Percentiles rank a stretch among this genome's conserved stretches.
Conservation (phyloP, 2,329 filamentous ascomycete species). For the Colletotrichum lini region DNA sequence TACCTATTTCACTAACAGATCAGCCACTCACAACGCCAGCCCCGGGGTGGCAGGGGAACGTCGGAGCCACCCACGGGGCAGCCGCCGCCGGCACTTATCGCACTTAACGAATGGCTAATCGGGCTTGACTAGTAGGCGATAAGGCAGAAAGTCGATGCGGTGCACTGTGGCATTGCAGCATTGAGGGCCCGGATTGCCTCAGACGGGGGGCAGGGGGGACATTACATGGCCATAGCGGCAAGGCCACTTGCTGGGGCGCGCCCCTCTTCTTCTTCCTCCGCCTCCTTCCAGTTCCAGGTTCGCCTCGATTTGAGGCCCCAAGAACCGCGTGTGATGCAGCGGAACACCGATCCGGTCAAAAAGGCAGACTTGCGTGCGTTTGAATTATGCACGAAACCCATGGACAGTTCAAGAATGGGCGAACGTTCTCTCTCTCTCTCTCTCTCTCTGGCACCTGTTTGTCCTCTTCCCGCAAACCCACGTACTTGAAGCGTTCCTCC, state of each 20-base stretch:
- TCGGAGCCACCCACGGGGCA: constrained; percentile 16
- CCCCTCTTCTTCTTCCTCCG: not conserved
- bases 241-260: not conserved
- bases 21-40: constrained; percentile 31
- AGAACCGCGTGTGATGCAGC: constrained; percentile 1
- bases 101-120: constrained; percentile 1
- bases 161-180: constrained; percentile 36
- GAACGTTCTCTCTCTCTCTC: not conserved
- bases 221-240: constrained; percentile 9
- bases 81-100: constrained; percentile 32
- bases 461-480: not conserved
- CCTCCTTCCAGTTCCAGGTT: constrained; percentile 25
- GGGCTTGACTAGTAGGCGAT: constrained; percentile 10
- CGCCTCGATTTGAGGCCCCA: constrained; percentile 25
- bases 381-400: constrained; percentile 22
- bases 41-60: constrained; percentile 3
- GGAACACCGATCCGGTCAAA: not conserved
- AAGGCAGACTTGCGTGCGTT: constrained; percentile 18
- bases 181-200: constrained; percentile 28
- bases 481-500: constrained; percentile 4
- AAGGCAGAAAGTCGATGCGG: constrained; percentile 25
- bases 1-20: constrained; percentile 34
- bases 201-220: not conserved
- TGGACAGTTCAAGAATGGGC: no score
- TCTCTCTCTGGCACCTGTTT: constrained; percentile 21